A percentile compares a stretch with the other conserved stretches of the same genome.
Conservation (phyloP, 2,329 filamentous ascomycete genomes). For the Mycogone perniciosa region DNA sequence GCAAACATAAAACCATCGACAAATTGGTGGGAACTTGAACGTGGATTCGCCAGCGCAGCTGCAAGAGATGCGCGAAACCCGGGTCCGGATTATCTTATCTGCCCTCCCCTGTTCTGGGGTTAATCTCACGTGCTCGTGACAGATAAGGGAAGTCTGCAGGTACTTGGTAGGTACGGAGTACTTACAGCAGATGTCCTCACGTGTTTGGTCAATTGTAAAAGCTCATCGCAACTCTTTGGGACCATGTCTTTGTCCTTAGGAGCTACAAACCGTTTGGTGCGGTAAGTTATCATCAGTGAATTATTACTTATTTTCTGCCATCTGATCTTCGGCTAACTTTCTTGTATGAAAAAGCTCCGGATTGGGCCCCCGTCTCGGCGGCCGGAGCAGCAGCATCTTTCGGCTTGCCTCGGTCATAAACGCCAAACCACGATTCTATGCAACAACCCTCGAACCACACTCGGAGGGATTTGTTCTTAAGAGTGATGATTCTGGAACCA, state of each 20-base stretch:
- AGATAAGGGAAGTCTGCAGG: not conserved
- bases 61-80: not conserved
- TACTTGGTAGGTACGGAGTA: not conserved
- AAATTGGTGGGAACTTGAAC: too few species aligned
- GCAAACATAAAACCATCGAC: not conserved
- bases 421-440: slow-evolving; percentile 7
- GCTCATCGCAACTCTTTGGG: too few species aligned
- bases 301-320: not conserved
- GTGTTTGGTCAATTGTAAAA: too few species aligned
- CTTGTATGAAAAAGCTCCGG: slow-evolving; percentile 2
- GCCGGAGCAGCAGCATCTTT: slow-evolving; percentile 7
- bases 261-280: not conserved
- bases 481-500: not conserved
- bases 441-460: slow-evolving; percentile 12
- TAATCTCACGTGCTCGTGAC: not conserved
- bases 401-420: slow-evolving; percentile 1
- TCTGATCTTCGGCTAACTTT: not conserved
- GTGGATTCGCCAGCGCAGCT: too few species aligned
- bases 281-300: not conserved
- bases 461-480: slow-evolving; percentile 9
- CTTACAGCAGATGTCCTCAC: not conserved
- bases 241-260: too few species aligned
- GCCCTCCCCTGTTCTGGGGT: not conserved
- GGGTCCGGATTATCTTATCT: slow-evolving; percentile 13
- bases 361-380: slow-evolving; percentile 1